A percentile compares a stretch with the other conserved stretches of the same genome.
phyloP scores from a whole-genome alignment of 1,284 basidiomycete species.

The Kwoniella shivajii region DNA sequence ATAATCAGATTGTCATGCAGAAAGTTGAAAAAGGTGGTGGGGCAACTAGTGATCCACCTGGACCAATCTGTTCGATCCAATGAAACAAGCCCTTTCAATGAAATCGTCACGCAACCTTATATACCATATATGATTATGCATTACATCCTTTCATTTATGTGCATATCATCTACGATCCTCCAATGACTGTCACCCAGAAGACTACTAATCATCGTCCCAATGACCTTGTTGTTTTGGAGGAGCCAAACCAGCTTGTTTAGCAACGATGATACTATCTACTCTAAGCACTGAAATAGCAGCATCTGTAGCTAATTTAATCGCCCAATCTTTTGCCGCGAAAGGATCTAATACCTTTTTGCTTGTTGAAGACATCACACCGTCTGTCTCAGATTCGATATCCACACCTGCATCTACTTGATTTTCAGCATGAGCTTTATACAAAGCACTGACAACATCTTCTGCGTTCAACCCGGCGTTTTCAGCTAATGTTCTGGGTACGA shows the following conservation, averaged over 20 bases:
- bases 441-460: constrained; percentile 82
- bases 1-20: constrained; percentile 39
- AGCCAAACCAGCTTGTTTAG: constrained; percentile 76
- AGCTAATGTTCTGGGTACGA: constrained; percentile 88
- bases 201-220: constrained; percentile 55
- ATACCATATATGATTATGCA: neutral
- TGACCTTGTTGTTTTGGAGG: constrained; percentile 55
- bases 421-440: constrained; percentile 88
- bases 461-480: constrained; percentile 96
- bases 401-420: constrained; percentile 65
- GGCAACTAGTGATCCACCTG: constrained; percentile 6
- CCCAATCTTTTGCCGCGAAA: constrained; percentile 55
- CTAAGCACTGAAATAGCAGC: constrained; percentile 91
- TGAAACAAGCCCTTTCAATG: neutral
- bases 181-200: neutral
- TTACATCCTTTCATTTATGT: constrained; percentile 1
- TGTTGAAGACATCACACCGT: constrained; percentile 30
- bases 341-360: constrained; percentile 43
- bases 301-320: constrained; percentile 65
- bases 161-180: neutral
- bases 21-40: constrained; percentile 9
- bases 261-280: constrained; percentile 98
- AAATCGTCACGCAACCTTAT: neutral
- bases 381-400: constrained; percentile 63
- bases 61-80: constrained; percentile 21